Evolutionary conservation across 2,329 filamentous ascomycete species (phyloP), one percentile per base, ranked within the genome.

Genomic region (Hypoxylon sp.): DNA sequence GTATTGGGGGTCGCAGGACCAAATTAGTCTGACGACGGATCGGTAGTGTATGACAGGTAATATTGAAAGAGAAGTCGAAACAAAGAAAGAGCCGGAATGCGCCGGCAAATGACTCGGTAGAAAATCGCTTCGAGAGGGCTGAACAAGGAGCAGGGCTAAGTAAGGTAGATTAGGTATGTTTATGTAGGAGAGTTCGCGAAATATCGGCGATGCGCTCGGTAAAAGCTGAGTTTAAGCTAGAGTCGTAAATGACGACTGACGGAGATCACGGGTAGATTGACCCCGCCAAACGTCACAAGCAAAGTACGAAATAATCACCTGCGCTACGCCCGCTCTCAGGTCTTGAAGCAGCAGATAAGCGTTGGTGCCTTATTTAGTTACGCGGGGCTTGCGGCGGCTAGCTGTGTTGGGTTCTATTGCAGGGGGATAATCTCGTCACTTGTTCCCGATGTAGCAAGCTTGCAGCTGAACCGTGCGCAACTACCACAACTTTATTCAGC

Each of bases 251-350:
- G 65, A 68, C 67, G 63, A 60, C 30, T 46, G 55, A 58, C 14
- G 63, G 63, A 65, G 60, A 69, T 67, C 66, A 65, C 63, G 66
- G 28, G 56, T 61, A 32, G 58, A 67, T 69, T 69, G 66, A 71
- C 69, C 69, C 69, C 69, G 64, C 69, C 45, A 71, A 43, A 71
- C 66, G 69, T 71, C 69, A 71, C 66, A 69, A 65, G 69, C 53
- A 51, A 51, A 46, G 25, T 23, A 11, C 30, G 53, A 61, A 63
- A 45, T 25, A 62, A 67, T 68, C 65, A 68, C 64, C 64, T 67
- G 64, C 52, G 32, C 50, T 63, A 57, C 51, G 63, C 60, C 48
- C 52, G 53, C 52, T 55, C 23, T 56, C 25, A 36, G 28, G 28
- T 36, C 30, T 17, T 17, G 30, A 36, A 9, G 7, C n/a, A 52